These are phyloP conservation scores for Raddia guianensis DNA, from an alignment of 176 grass and related monocot species.

Conservation along the genomic window DNA sequence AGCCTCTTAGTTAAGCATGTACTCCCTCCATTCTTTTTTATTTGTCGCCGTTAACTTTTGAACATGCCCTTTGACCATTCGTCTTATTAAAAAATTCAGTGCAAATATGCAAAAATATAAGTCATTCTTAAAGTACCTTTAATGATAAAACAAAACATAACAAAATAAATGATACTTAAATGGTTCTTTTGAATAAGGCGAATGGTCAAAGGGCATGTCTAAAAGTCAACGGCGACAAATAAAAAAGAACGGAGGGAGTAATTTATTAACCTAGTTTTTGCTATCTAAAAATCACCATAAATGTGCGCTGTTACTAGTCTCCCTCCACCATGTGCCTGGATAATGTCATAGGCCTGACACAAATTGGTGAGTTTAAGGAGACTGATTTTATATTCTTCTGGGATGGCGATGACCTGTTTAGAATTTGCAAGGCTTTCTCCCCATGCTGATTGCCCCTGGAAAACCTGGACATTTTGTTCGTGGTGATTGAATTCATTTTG, in stretches of 20 bases:
- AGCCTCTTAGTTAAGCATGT: background rate
- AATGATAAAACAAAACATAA: too few relatives aligned
- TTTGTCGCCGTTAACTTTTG: too few relatives aligned
- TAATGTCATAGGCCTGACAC: background rate
- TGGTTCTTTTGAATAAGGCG: too few relatives aligned
- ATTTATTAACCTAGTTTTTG: background rate
- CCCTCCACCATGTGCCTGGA: background rate
- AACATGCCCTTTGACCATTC: too few relatives aligned
- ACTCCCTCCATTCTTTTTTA: background rate
- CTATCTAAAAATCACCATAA: background rate
- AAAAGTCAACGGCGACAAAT: too few relatives aligned
- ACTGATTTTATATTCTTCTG: slow-evolving; percentile 14
- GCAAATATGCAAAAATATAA: too few relatives aligned
- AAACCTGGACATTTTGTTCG: background rate
- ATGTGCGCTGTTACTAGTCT: slow-evolving; percentile 5
- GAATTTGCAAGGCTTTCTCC: background rate
- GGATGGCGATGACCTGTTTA: background rate
- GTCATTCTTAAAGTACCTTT: too few relatives aligned
- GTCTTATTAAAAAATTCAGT: too few relatives aligned
- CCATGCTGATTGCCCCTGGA: background rate
- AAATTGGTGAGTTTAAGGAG: background rate
- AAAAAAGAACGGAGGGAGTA: too few relatives aligned
- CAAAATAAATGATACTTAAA: too few relatives aligned
- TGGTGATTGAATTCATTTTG: background rate
- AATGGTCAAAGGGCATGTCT: too few relatives aligned